Evolutionary conservation across 2,329 filamentous ascomycete species (phyloP), one percentile per base, ranked within the genome.

Genomic region (Paracoccidioides lutzii): DNA sequence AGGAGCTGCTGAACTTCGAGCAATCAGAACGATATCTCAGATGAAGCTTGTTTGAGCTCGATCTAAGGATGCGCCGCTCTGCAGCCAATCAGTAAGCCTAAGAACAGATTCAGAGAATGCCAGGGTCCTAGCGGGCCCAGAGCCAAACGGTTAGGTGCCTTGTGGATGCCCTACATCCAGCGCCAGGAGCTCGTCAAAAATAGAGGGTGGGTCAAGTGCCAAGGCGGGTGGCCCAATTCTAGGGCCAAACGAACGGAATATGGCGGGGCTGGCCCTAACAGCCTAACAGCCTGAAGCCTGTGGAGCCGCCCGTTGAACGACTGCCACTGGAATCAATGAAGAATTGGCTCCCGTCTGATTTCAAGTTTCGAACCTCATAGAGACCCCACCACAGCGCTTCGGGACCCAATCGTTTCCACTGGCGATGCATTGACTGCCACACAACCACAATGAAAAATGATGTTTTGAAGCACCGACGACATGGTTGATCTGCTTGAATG

Each of bases 41-140:
- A 22, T 22, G 57, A 37, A 52, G 12, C 53, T 12, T 57, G 55
- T 54, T 54, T 57, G 59, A 60, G 52, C 44, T 44, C 43, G 15
- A 28, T 46, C 32, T 52, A 40, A 51, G 30, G 33, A 60, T 55
- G 55, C 59, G 55, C 57, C 55, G 45, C 5, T 22, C 22, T 10
- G 5, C 28, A 38, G 43, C 57, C 52, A 60, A 60, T 59, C 8
- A 53, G 49, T 3, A 6, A n/a, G 30, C 52, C 46, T 30, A 53
- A 37, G 41, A 45, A n/a, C 22, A 22, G 22, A 22, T 22, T 22
- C 22, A 22, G 22, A 22, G 22, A 22, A 22, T 22, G 2, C 50
- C 14, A 30, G 30, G 3, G 15, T 8, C 22, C 22, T 8, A 2
- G 28, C 9, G 3, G 9, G 7, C 9, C 14, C 8, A 32, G 52